phyloP scores from a whole-genome alignment of 164 flowering plant genomes.

The Vitis labrusca region DNA sequence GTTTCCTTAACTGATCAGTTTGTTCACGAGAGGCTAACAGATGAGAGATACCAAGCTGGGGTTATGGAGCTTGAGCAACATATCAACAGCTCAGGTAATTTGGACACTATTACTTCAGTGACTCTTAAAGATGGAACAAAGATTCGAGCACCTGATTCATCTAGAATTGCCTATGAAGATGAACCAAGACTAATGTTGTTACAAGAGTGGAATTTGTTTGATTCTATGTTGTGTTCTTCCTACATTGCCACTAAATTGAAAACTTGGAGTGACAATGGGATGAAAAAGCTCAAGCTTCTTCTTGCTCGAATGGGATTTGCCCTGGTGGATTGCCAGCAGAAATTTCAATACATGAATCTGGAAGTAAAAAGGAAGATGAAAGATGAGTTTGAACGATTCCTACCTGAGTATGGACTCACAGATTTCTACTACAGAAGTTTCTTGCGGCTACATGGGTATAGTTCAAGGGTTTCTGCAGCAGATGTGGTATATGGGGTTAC shows the following conservation, averaged over 20 bases:
- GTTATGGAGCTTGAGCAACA: constrained; percentile 97
- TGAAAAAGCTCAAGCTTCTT: constrained; percentile 84
- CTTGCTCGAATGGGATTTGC: constrained; percentile 96
- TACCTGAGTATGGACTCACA: constrained; percentile 86
- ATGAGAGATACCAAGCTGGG: constrained; percentile 87
- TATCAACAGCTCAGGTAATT: constrained; percentile 79
- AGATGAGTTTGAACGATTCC: constrained; percentile 75
- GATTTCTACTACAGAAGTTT: constrained; percentile 92
- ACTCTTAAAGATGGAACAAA: constrained; percentile 94
- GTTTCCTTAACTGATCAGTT: constrained; percentile 94
- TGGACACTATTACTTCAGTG: constrained; percentile 75
- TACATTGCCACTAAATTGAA: constrained; percentile 87
- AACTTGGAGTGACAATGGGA: constrained; percentile 96
- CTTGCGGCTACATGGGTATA: constrained; percentile 77
- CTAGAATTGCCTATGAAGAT: constrained; percentile 86
- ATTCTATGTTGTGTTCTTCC: constrained; percentile 95
- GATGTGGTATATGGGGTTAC: constrained; percentile 95
- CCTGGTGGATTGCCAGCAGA: constrained; percentile 90
- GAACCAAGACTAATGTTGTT: constrained; percentile 89
- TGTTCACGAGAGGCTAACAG: constrained; percentile 84
- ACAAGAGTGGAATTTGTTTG: constrained; percentile 93
- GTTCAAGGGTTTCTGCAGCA: constrained; percentile 92
- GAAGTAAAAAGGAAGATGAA: constrained; percentile 93
- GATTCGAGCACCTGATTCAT: constrained; percentile 76
- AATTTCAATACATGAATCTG: constrained; percentile 82